Evolutionary conservation across 345 rosid species (phyloP).

Genomic region (Passiflora organensis): DNA sequence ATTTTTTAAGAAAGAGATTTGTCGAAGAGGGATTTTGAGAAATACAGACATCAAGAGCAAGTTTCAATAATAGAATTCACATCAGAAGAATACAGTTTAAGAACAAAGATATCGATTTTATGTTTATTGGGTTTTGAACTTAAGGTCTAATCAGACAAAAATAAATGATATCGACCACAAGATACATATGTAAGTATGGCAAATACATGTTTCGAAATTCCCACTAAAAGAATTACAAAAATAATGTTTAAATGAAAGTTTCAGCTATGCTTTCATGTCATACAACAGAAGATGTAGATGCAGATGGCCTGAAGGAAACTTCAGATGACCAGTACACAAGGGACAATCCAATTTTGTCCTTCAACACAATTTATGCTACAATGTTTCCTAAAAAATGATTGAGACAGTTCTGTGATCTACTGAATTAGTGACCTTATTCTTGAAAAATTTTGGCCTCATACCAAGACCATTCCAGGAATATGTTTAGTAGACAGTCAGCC

Average conservation of each 20-base stretch:
- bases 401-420: background rate
- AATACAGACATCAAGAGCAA: no score
- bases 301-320: background rate
- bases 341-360: background rate
- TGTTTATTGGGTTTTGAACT: no score
- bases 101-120: no score
- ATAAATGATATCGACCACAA: no score
- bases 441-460: background rate
- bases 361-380: background rate
- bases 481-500: background rate
- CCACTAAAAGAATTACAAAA: background rate
- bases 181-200: no score
- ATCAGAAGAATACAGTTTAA: no score
- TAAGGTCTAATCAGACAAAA: no score
- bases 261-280: background rate
- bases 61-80: no score
- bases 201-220: no score
- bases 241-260: background rate
- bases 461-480: background rate
- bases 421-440: background rate
- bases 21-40: no score
- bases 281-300: background rate
- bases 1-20: no score
- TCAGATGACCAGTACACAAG: background rate
- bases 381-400: background rate